Evolutionary conservation across 164 flowering plant species (phyloP), one percentile per base, ranked within the genome.

Genomic region (Houttuynia cordata): DNA sequence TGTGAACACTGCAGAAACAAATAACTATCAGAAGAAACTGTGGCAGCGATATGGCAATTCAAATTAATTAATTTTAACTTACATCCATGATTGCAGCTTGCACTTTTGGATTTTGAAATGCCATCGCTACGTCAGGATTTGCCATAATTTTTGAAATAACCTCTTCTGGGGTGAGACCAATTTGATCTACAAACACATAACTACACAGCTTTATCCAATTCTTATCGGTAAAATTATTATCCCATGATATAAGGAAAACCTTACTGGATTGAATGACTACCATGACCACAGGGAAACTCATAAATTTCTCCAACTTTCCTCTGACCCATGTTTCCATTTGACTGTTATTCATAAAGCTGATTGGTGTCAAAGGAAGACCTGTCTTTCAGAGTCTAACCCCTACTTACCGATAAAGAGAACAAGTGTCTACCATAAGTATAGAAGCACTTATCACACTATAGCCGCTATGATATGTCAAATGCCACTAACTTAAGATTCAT

Each of bases 61-160:
- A 45, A 45, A 17, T 12, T 7, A 45, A 8, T 12, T 12, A 45
- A 45, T 45, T 14, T 58, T 59, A 24, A 56, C 96, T 59, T 86
- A 90, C 99, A 71, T 93, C 99, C 94, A 90, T 83, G 67, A 93
- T 87, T 52, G 99, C 99, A 68, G 86, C 84, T 76, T 90, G 99
- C 63, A 90, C 86, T 83, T 88, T 86, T 10, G 99, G 99, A 70
- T 88, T 93, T 66, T 93, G 99, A 70, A 93, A 93, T 57, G 97
- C 99, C 86, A 85, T 73, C 22, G 97, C 95, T 71, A 93, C 78
- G 8, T 93, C 99, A 45, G 99, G 99, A 73, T 90, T 93, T 61
- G 91, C 96, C 96, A 93, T 88, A 23, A 89, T 89, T 70, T 86
- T 89, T 30, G 96, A 81, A 53, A 93, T 83, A 47, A 85, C 94